Base-by-base conservation (phyloP, 768 basidiomycete species). In the Mycena sanguinolenta region DNA sequence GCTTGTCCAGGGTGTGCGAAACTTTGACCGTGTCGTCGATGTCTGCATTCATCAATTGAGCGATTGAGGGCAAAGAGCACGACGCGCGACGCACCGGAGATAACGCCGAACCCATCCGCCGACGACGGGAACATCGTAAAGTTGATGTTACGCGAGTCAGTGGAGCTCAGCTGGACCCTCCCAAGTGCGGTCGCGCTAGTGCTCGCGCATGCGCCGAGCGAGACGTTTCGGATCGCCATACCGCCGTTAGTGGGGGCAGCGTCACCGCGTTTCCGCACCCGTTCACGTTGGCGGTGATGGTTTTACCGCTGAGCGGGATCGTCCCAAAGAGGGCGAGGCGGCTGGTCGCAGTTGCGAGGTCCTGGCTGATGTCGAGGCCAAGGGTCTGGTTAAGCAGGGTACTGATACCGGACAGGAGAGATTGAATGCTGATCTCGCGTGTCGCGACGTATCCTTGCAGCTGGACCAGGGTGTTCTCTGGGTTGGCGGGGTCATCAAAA, bases 1-100 rank as follows among this genome's bases (percentile, higher is more conserved):
- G 62, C 38, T 72, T 81, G 72, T 85, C 77, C 32, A 84, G 79
- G 25, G 80, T 82, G 65, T 85, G 76, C 0, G 84, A 80, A 17
- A 85, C 72, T 70, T 86, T 86, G 46, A 86, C 75, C 2, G 84
- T 86, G 69, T 84, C 84, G 69, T 86, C 84, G 63, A 85, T 82
- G 73, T 86, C 84, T 84, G 66, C 14, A 30, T 63, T 32, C 14
- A 42, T 54, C 21, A 16, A 14, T 59, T 17, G 2, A 21, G 25
- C 38, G 69, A 23, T 19, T n/a, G 30, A 27, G 14, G 27, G 39
- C 8, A 4, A 17, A 55, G 21, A 36, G 8, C 44, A 14, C 39
- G 39, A 14, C 50, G 21, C 44, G 13, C 44, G 23, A 72, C 80
- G 16, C 65, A 83, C 83, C 84, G 63, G 85, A 86, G 42, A 86